Evolutionary conservation across 1,139 yeast species (phyloP), one percentile per base, ranked within the genome.

Genomic region (Lodderomyces theae): DNA sequence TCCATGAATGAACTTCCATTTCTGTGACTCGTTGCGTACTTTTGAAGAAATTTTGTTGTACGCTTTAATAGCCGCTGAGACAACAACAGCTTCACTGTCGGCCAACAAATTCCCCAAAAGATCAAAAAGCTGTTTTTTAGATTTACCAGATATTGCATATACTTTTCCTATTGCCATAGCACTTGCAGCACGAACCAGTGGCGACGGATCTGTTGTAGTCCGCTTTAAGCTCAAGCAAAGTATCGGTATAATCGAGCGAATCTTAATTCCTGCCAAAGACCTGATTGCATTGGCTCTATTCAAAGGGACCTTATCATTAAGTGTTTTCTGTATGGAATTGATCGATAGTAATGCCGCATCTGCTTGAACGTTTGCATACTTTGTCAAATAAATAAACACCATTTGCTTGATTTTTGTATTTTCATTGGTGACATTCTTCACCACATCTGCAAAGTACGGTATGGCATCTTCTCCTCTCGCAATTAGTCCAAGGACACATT

Each of bases 291-390:
- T 67, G 2, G 94, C 79, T 49, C 97, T 69, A 15, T 75, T 69
- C 11, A 77, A 72, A 0, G 95, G 84, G 44, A 74, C 77, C 48
- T 80, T 78, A 53, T 89, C 96, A 18, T 74, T 72, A 32, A 92
- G 65, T 1, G 87, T 74, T 58, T 86, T 88, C 59, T 94, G 98
- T 37, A 94, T 86, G 0, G 97, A 86, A 61, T 94, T 94, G 51
- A 94, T 86, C 0, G 96, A 82, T 38, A 94, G 69, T 24, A 94
- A 71, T 1, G 97, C 95, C 13, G 88, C 74, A 58, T 90, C 96
- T 4, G 95, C 96, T 51, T 88, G 92, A 38, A 74, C 66, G 48
- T 87, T 95, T 11, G 96, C 95, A 59, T 80, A 90, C 41, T 86
- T 74, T 23, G 82, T 67, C 39, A 92, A 65, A 53, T 88, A 89